These are phyloP conservation scores for Phascolomyces articulosus DNA, from an alignment of 371 early-diverging fungal genomes.

Conservation along the genomic window DNA sequence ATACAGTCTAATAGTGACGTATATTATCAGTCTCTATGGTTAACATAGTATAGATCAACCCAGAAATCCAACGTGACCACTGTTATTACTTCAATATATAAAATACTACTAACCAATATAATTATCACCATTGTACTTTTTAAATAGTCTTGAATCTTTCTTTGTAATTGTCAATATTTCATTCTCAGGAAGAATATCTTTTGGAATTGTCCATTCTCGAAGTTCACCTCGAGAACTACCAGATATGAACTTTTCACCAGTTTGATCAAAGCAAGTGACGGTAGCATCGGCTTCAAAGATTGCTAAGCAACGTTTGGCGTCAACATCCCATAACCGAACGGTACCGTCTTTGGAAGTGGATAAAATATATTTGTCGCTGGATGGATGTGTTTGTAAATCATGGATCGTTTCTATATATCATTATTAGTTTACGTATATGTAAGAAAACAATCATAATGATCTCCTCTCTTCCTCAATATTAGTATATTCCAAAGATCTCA, in stretches of 20 bases:
- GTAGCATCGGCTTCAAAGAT: slow-evolving; percentile 66
- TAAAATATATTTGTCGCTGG: slow-evolving; percentile 65
- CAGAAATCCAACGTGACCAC: too few species aligned
- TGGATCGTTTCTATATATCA: slow-evolving; percentile 52
- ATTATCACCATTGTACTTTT: slow-evolving; percentile 43
- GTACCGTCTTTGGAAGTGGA: slow-evolving; percentile 87
- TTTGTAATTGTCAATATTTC: slow-evolving; percentile 38
- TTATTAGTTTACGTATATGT: too few species aligned
- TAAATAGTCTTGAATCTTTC: slow-evolving; percentile 35
- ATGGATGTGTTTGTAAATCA: slow-evolving; percentile 76
- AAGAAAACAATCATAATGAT: not conserved
- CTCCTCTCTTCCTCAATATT: too few species aligned
- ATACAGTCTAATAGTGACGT: slow-evolving; percentile 73
- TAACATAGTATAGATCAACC: too few species aligned
- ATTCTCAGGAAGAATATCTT: slow-evolving; percentile 9
- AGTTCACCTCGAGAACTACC: slow-evolving; percentile 61
- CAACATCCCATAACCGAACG: slow-evolving; percentile 86
- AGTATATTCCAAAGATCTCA: not conserved
- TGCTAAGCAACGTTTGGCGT: slow-evolving; percentile 65
- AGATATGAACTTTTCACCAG: slow-evolving; percentile 59
- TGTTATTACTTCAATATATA: too few species aligned
- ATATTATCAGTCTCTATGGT: not conserved
- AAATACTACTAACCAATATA: slow-evolving; percentile 45
- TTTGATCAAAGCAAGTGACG: slow-evolving; percentile 62
- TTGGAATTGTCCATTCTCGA: slow-evolving; percentile 62